Percentiles rank a stretch among this genome's conserved stretches.
phyloP scores from a whole-genome alignment of 352 stramenopile genomes.

The Pythium dissotocum region DNA sequence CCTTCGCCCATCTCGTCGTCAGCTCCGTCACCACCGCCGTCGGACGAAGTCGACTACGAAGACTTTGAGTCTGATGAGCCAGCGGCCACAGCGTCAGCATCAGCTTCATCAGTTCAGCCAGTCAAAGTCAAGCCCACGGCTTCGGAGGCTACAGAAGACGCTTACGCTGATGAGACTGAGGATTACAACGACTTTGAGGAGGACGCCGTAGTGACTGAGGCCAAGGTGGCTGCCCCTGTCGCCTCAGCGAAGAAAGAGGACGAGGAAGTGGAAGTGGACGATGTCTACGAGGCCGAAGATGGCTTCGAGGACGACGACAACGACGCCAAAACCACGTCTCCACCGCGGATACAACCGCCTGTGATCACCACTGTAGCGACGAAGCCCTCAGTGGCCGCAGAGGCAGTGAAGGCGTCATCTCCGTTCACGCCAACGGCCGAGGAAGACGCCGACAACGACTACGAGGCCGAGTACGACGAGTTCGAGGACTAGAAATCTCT shows the following conservation, averaged over 20 bases:
- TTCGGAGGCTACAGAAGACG: not conserved
- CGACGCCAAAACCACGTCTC: conserved; percentile 30
- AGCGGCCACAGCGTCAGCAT: not conserved
- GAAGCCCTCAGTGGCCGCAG: not conserved
- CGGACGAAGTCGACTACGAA: conserved; percentile 31
- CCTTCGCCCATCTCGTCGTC: not conserved
- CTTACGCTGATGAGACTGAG: conserved; percentile 6
- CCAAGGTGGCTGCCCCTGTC: not conserved
- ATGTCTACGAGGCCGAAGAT: conserved; percentile 44
- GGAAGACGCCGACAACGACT: conserved; percentile 51
- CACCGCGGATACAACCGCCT: conserved; percentile 17
- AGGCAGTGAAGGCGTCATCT: not conserved
- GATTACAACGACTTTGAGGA: conserved; percentile 25
- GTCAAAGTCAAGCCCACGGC: not conserved
- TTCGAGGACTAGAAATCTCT: conserved; percentile 42
- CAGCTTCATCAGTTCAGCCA: not conserved
- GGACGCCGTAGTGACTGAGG: not conserved
- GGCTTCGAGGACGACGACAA: conserved; percentile 47
- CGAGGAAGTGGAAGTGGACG: conserved; percentile 28
- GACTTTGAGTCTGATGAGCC: conserved; percentile 37
- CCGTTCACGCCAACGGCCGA: conserved; percentile 9
- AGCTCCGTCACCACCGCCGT: not conserved
- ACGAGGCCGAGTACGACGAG: conserved; percentile 62
- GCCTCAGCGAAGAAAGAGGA: conserved; percentile 6
- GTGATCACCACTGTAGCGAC: not conserved